A percentile compares a stretch with the other conserved stretches of the same genome.
These are phyloP conservation scores for Kernera saxatilis DNA, from an alignment of 345 rosid genomes.

Conservation along the genomic window DNA sequence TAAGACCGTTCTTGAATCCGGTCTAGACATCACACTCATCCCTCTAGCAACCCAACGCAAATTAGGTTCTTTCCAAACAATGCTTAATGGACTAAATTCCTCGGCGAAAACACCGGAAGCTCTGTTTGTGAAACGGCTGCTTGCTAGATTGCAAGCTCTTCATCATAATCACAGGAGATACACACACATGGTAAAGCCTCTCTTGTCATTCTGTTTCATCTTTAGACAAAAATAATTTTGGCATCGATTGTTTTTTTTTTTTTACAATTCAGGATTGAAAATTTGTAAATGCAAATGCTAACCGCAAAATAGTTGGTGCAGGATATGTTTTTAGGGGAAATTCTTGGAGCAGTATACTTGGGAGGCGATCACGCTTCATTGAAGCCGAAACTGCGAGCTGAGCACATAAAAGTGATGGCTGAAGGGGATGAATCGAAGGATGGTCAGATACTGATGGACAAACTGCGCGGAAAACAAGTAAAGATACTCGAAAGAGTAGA, in stretches of 20 bases:
- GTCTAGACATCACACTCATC: conserved; percentile 56
- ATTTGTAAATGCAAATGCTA: neutral
- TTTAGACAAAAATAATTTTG: neutral
- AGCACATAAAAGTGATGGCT: conserved; percentile 45
- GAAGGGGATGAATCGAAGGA: conserved; percentile 53
- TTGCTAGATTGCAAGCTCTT: conserved; percentile 48
- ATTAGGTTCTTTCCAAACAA: conserved; percentile 37
- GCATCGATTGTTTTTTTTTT: neutral
- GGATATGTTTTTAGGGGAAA: conserved; percentile 81
- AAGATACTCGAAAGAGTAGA: conserved; percentile 46
- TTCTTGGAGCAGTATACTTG: conserved; percentile 65
- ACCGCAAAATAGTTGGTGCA: conserved; percentile 22
- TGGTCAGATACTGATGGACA: conserved; percentile 45
- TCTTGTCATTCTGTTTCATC: neutral
- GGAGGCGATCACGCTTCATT: conserved; percentile 37
- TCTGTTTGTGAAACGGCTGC: conserved; percentile 40
- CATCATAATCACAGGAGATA: conserved; percentile 50
- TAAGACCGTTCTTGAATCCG: conserved; percentile 58
- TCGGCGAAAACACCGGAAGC: conserved; percentile 51
- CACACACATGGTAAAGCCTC: conserved; percentile 49
- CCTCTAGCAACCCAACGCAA: conserved; percentile 59
- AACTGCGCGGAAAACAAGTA: conserved; percentile 38
- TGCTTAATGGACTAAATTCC: conserved; percentile 31
- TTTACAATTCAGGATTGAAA: neutral
- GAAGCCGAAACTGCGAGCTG: conserved; percentile 34